Evolutionary conservation across 2,329 filamentous ascomycete genomes (phyloP), one percentile per base, ranked within the genome.

Genomic region (Mollisiaceae sp.): DNA sequence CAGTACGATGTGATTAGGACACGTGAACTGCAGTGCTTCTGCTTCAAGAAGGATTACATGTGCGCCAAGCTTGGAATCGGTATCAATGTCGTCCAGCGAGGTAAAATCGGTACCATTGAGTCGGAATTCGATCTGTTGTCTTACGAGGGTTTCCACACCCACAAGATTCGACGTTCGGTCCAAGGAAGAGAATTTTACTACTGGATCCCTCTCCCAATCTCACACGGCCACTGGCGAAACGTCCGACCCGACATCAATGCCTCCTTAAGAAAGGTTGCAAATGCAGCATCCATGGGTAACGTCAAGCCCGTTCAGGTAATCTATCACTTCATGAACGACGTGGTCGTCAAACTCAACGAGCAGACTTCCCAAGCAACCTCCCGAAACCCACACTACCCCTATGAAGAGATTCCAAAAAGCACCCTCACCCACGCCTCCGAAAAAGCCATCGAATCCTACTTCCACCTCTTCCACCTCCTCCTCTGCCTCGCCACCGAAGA

Each of bases 361-460:
- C 74, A 76, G 39, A 65, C 73, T 1, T 64, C 70, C 12, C 65
- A 67, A 27, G 71, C 64, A 0, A 70, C 65, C 14, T 47, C 43
- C n/a, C 60, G 63, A 60, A 24, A 65, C 8, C 63, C 63, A 0
- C 45, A 32, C 35, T 43, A 60, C 20, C 11, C 35, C 9, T 61
- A 63, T 20, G 27, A 52, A 14, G 55, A 70, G 3, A 64, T 70
- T 12, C 20, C 63, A 1, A 78, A 75, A 41, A 82, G 80, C 61
- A 81, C 79, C 0, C 75, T 85, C 20, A 77, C 73, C 0, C 79
- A 83, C 56, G 80, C 81, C 0, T 84, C 81, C 0, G 83, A 85
- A 66, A 84, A 84, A 74, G 83, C 82, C 4, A 82, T 85, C 4
- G 80, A 83, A 67, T 80, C 82, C 0, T 84, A 85, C 71, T 84